A percentile compares a stretch with the other conserved stretches of the same genome.
These are phyloP conservation scores for Aspergillus transmontanensis DNA, from an alignment of 2,329 filamentous ascomycete species.

Conservation along the genomic window DNA sequence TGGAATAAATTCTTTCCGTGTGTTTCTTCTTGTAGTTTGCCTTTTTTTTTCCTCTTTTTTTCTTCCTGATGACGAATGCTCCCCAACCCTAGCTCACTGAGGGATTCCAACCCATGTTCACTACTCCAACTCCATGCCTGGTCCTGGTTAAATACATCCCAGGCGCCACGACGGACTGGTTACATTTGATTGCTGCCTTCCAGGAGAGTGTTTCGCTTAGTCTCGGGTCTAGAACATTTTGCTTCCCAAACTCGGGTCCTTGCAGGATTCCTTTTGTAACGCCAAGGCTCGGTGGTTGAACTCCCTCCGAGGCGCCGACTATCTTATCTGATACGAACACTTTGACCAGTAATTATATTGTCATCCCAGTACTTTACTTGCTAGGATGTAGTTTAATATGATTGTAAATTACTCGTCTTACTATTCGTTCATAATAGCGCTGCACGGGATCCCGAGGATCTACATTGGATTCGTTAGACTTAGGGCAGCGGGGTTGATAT, in stretches of 20 bases:
- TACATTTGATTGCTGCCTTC: neutral
- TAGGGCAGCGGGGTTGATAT: no score
- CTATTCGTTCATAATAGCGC: no score
- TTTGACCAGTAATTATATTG: no score
- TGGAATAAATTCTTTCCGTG: neutral
- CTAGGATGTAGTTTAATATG: no score
- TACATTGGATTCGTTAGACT: no score
- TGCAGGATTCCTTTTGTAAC: neutral
- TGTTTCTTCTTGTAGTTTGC: neutral
- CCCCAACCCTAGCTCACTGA: neutral
- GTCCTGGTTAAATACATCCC: neutral
- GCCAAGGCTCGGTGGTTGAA: neutral
- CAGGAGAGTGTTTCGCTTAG: neutral
- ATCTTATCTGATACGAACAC: neutral
- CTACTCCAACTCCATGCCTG: neutral
- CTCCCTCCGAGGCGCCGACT: neutral
- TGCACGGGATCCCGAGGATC: no score
- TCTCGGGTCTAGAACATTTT: neutral
- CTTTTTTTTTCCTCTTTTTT: neutral
- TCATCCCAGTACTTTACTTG: no score
- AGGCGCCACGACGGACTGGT: neutral
- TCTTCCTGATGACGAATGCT: neutral
- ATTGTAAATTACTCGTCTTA: no score
- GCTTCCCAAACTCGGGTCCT: neutral
- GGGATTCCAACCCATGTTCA: neutral